Percentiles rank a stretch among this genome's conserved stretches.
Conservation (phyloP, 768 basidiomycete species). For the Coprinopsis sp. region DNA sequence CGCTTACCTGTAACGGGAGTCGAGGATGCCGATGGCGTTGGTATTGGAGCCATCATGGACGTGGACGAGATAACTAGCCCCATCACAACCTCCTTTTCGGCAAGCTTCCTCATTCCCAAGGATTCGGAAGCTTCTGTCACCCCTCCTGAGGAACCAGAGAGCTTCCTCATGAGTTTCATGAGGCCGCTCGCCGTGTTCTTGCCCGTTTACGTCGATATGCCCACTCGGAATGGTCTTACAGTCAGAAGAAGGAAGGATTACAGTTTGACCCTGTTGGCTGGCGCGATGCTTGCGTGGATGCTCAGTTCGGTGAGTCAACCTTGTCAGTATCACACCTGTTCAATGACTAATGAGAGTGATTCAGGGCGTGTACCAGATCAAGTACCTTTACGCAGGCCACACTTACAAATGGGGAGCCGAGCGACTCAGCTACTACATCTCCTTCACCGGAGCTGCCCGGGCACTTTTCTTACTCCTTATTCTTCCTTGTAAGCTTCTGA, state of each 20-base stretch:
- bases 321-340: not conserved
- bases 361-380: slow-evolving; percentile 74
- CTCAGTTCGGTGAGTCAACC: slow-evolving; percentile 56
- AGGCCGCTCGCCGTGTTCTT: slow-evolving; percentile 70
- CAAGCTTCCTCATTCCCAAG: not conserved
- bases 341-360: not conserved
- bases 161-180: slow-evolving; percentile 33
- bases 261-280: slow-evolving; percentile 71
- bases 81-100: not conserved
- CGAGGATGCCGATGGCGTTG: slow-evolving; percentile 17
- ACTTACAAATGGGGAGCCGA: slow-evolving; percentile 69
- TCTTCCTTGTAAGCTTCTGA: slow-evolving; percentile 21
- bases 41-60: slow-evolving; percentile 8
- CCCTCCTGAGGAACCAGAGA: not conserved
- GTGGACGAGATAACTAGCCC: slow-evolving; percentile 4
- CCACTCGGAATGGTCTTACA: slow-evolving; percentile 26
- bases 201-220: slow-evolving; percentile 47
- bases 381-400: slow-evolving; percentile 77
- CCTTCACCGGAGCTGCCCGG: slow-evolving; percentile 56
- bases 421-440: slow-evolving; percentile 73
- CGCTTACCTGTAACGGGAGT: slow-evolving; percentile 6
- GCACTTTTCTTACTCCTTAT: slow-evolving; percentile 56
- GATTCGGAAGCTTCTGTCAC: not conserved
- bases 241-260: slow-evolving; percentile 57
- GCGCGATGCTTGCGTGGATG: slow-evolving; percentile 55